These are phyloP conservation scores for Zanthoxylum bungeanum DNA, from an alignment of 345 rosid genomes.

Conservation along the genomic window DNA sequence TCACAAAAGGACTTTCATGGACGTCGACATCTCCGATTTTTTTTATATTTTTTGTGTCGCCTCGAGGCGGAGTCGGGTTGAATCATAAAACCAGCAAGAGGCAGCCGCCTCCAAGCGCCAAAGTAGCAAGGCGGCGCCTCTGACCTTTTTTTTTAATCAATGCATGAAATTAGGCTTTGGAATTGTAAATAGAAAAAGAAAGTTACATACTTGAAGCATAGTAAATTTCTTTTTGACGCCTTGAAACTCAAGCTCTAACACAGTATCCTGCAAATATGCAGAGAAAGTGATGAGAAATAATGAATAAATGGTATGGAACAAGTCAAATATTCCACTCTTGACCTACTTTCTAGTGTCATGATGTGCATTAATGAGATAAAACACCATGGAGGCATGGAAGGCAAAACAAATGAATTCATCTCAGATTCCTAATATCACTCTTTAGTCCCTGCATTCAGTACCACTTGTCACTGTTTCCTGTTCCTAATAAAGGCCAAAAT, in stretches of 20 bases:
- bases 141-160: no score
- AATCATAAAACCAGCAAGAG: no score
- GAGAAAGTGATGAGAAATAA: not conserved
- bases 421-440: not conserved
- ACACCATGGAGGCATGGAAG: not conserved
- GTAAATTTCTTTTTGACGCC: conserved; percentile 89
- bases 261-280: conserved; percentile 66
- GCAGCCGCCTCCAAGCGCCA: no score
- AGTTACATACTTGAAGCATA: conserved; percentile 88
- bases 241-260: conserved; percentile 96
- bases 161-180: not conserved
- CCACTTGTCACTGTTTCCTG: not conserved
- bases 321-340: not conserved
- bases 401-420: not conserved
- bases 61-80: no score
- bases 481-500: not conserved
- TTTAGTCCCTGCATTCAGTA: not conserved
- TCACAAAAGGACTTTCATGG: no score
- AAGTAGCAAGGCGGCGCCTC: no score
- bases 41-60: no score
- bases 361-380: not conserved
- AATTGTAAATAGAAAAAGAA: not conserved
- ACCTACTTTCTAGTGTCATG: not conserved
- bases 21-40: no score
- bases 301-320: not conserved